Evolutionary conservation across 1,139 yeast genomes (phyloP).

Genomic region (Blastobotrys malaysiensis): DNA sequence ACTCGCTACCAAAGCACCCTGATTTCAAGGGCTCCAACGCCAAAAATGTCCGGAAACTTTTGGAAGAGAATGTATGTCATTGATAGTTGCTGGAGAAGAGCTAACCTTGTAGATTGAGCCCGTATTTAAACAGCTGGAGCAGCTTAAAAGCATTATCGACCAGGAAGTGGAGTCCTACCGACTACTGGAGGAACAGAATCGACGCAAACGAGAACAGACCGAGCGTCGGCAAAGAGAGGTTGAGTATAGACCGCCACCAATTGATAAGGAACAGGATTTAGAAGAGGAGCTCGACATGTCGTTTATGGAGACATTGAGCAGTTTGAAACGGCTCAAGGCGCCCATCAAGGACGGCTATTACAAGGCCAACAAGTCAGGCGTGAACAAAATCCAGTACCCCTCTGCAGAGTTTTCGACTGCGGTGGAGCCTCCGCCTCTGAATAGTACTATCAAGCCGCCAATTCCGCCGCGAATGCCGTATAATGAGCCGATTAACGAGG

Average conservation of each 20-base stretch:
- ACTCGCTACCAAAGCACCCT: slow-evolving; percentile 42
- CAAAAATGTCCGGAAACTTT: neutral
- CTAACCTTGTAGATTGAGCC: slow-evolving; percentile 1
- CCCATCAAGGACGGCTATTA: neutral
- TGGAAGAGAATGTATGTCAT: neutral
- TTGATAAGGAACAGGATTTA: slow-evolving; percentile 2
- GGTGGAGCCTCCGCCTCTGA: neutral
- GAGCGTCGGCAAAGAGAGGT: neutral
- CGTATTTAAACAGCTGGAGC: slow-evolving; percentile 38
- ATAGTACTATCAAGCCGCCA: neutral
- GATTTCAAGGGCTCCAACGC: slow-evolving; percentile 24
- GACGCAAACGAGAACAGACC: slow-evolving; percentile 9
- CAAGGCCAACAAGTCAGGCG: neutral
- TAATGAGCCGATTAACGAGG: neutral
- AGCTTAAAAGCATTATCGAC: slow-evolving; percentile 33
- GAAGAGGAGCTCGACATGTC: slow-evolving; percentile 13
- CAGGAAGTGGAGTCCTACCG: slow-evolving; percentile 30
- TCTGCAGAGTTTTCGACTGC: neutral
- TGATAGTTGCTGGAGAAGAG: slow-evolving; percentile 3
- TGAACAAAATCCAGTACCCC: neutral
- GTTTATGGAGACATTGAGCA: slow-evolving; percentile 18
- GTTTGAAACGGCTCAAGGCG: slow-evolving; percentile 16
- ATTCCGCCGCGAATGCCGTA: neutral
- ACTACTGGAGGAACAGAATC: slow-evolving; percentile 9
- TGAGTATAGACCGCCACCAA: too few relatives aligned